Conservation (phyloP, 2,329 filamentous ascomycete genomes). For the Claviceps purpurea region DNA sequence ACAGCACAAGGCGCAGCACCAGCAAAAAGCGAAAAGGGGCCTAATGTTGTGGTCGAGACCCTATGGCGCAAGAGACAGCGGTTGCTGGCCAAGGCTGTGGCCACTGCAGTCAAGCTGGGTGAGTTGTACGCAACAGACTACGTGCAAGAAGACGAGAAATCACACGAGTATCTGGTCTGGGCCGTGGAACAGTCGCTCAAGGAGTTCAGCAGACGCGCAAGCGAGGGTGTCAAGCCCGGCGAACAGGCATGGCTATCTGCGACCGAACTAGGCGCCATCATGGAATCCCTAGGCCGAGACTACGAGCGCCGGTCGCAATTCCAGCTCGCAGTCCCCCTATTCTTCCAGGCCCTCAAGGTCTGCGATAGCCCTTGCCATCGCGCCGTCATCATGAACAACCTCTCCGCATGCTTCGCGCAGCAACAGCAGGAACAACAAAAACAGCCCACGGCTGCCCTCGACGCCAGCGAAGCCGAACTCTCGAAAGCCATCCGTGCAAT, state of each 20-base stretch:
- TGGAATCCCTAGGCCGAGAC: conserved; percentile 63
- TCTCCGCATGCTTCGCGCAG: conserved; percentile 60
- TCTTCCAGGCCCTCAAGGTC: conserved; percentile 68
- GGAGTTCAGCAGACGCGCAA: conserved; percentile 56
- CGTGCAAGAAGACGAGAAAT: conserved; percentile 58
- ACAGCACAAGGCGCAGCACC: conserved; percentile 10
- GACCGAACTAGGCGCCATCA: conserved; percentile 57
- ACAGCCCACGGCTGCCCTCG: conserved; percentile 23
- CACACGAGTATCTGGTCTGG: conserved; percentile 62
- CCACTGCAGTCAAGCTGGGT: conserved; percentile 70
- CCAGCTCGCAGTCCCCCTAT: conserved; percentile 73
- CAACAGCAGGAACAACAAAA: conserved; percentile 21
- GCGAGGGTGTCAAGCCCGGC: conserved; percentile 53
- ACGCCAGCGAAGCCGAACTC: conserved; percentile 14
- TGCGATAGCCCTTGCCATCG: conserved; percentile 59
- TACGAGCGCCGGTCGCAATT: conserved; percentile 64
- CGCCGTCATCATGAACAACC: conserved; percentile 76
- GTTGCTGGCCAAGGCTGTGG: conserved; percentile 60
- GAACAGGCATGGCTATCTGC: conserved; percentile 60
- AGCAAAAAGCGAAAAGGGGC: neutral
- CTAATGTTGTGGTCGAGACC: conserved; percentile 24
- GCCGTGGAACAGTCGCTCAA: conserved; percentile 67
- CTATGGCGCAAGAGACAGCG: conserved; percentile 47
- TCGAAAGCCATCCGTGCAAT: conserved; percentile 13
- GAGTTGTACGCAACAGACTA: conserved; percentile 69